Evolutionary conservation across 257 asterid species (phyloP).

Genomic region (Solanum lycopersicoides): DNA sequence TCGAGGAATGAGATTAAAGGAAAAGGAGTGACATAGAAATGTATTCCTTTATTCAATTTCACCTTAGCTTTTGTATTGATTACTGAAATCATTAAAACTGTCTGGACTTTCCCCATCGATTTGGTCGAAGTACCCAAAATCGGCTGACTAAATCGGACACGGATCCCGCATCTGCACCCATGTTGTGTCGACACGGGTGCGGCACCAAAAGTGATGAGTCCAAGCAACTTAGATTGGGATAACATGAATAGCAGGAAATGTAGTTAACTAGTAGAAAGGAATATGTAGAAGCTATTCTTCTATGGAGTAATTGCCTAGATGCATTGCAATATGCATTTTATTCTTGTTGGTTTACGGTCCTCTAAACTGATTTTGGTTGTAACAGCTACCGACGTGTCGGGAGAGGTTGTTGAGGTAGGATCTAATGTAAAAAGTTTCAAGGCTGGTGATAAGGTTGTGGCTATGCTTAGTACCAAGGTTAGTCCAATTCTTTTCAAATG

Average conservation of each 20-base stretch:
- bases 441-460: slow-evolving; percentile 55
- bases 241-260: neutral
- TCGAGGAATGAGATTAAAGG: neutral
- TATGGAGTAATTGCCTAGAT: neutral
- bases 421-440: slow-evolving; percentile 34
- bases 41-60: neutral
- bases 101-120: neutral
- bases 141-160: neutral
- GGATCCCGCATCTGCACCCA: neutral
- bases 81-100: neutral
- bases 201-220: neutral
- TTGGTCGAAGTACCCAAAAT: neutral
- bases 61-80: neutral
- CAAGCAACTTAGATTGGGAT: neutral
- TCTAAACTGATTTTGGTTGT: neutral
- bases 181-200: neutral
- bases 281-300: neutral
- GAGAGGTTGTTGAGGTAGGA: slow-evolving; percentile 56
- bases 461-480: slow-evolving; percentile 19
- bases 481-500: slow-evolving; percentile 5
- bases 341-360: neutral
- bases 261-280: neutral
- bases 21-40: neutral
- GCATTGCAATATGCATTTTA: neutral
- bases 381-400: slow-evolving; percentile 53